phyloP scores from a whole-genome alignment of 2,329 filamentous ascomycete genomes.

The Alternaria sp. region DNA sequence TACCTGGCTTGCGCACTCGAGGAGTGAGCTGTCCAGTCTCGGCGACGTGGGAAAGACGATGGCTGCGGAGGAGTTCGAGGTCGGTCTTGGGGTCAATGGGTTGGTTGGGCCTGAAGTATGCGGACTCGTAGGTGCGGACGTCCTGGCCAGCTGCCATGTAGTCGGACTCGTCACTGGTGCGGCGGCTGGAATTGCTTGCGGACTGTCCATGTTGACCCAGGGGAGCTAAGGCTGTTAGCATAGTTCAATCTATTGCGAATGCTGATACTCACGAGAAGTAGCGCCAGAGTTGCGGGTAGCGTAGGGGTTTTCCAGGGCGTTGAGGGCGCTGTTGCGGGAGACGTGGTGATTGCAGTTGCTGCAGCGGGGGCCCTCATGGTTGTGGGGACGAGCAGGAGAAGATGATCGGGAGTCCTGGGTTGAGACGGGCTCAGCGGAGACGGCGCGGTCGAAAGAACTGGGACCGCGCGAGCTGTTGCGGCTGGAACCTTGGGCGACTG shows the following conservation, averaged over 20 bases:
- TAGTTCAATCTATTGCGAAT: not conserved
- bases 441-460: constrained; percentile 49
- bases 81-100: constrained; percentile 44
- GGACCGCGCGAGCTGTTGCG: constrained; percentile 43
- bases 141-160: constrained; percentile 39
- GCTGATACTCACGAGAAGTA: constrained; percentile 36
- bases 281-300: constrained; percentile 19
- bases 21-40: constrained; percentile 58
- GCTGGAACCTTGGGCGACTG: constrained; percentile 40
- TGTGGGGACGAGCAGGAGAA: constrained; percentile 38
- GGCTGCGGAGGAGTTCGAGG: constrained; percentile 52
- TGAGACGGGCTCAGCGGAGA: constrained; percentile 45
- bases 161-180: constrained; percentile 46
- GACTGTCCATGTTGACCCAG: constrained; percentile 24
- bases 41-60: constrained; percentile 58
- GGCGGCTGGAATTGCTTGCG: constrained; percentile 39
- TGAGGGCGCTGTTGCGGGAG: constrained; percentile 41
- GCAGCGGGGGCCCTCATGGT: constrained; percentile 39
- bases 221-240: constrained; percentile 25
- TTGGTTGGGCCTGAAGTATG: constrained; percentile 40
- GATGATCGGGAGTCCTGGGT: constrained; percentile 41
- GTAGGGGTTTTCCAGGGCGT: constrained; percentile 39
- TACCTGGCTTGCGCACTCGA: constrained; percentile 46
- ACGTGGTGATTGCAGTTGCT: constrained; percentile 40
- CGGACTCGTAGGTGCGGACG: constrained; percentile 42